Conservation (phyloP, 1,284 basidiomycete genomes). For the Tremellales sp. region DNA sequence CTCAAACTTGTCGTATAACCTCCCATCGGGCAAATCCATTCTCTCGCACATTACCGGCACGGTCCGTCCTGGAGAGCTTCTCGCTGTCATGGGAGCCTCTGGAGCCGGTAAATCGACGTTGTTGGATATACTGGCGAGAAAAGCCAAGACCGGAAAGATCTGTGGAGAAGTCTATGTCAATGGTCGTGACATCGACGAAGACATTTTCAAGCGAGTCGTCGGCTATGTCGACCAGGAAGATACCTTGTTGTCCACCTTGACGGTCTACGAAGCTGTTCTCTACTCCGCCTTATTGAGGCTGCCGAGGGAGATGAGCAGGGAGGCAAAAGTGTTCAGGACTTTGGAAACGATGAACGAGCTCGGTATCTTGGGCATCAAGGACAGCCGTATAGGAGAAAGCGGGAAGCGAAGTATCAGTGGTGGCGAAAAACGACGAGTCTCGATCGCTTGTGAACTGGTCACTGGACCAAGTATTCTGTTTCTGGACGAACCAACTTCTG, state of each 20-base stretch:
- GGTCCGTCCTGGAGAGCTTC: constrained; percentile 79
- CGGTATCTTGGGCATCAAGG: constrained; percentile 86
- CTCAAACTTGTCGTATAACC: constrained; percentile 72
- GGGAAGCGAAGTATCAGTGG: constrained; percentile 82
- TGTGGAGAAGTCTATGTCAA: constrained; percentile 78
- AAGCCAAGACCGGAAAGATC: constrained; percentile 75
- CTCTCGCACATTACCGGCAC: constrained; percentile 75
- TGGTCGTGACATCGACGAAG: constrained; percentile 69
- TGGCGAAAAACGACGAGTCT: constrained; percentile 91
- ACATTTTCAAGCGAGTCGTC: constrained; percentile 75
- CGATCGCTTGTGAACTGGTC: constrained; percentile 97
- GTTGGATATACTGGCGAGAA: constrained; percentile 89
- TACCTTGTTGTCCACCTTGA: constrained; percentile 90
- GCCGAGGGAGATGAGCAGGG: constrained; percentile 88
- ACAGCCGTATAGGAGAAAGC: constrained; percentile 80
- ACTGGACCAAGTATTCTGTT: constrained; percentile 93
- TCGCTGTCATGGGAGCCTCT: constrained; percentile 94
- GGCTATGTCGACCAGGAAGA: constrained; percentile 99
- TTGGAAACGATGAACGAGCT: constrained; percentile 95
- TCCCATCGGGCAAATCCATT: constrained; percentile 62
- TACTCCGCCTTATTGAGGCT: constrained; percentile 86
- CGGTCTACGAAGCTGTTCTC: constrained; percentile 94
- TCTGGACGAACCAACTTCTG: constrained; percentile 93
- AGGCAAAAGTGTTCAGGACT: constrained; percentile 89
- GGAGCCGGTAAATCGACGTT: constrained; percentile 96